Conservation (phyloP, 2,329 filamentous ascomycete species). For the Calonectria honghensis region DNA sequence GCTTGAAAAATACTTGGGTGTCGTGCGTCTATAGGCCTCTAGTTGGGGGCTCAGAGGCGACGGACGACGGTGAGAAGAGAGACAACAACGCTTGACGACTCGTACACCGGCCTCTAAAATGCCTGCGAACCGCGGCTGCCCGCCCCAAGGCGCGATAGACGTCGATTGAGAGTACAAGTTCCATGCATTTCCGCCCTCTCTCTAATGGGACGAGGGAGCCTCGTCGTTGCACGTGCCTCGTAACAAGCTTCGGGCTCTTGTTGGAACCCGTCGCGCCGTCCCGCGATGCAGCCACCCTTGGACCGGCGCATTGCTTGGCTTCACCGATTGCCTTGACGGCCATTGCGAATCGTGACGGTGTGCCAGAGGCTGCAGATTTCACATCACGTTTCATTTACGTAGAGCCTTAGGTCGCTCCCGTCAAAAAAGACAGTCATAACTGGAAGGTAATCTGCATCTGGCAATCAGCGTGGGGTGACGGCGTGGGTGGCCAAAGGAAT, state of each 20-base stretch:
- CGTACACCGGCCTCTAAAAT: slow-evolving; percentile 9
- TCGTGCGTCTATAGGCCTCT: slow-evolving; percentile 18
- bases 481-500: slow-evolving; percentile 27
- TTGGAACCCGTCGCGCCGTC: slow-evolving; percentile 31
- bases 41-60: slow-evolving; percentile 14
- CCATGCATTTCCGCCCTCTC: slow-evolving; percentile 1
- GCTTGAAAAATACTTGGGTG: slow-evolving; percentile 24
- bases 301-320: neutral
- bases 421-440: slow-evolving; percentile 35
- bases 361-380: slow-evolving; percentile 23
- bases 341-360: slow-evolving; percentile 31
- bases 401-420: slow-evolving; percentile 7
- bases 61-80: slow-evolving; percentile 37
- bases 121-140: slow-evolving; percentile 37
- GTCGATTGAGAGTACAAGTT: neutral
- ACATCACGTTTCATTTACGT: slow-evolving; percentile 25
- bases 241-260: slow-evolving; percentile 26
- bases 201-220: slow-evolving; percentile 21
- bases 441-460: slow-evolving; percentile 24
- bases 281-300: slow-evolving; percentile 28
- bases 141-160: slow-evolving; percentile 1
- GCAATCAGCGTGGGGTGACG: slow-evolving; percentile 46
- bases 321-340: slow-evolving; percentile 28
- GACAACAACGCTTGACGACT: slow-evolving; percentile 47
- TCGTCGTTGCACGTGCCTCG: slow-evolving; percentile 11